Evolutionary conservation across 2,329 filamentous ascomycete genomes (phyloP), one percentile per base, ranked within the genome.

Genomic region (Fusarium euwallaceae): DNA sequence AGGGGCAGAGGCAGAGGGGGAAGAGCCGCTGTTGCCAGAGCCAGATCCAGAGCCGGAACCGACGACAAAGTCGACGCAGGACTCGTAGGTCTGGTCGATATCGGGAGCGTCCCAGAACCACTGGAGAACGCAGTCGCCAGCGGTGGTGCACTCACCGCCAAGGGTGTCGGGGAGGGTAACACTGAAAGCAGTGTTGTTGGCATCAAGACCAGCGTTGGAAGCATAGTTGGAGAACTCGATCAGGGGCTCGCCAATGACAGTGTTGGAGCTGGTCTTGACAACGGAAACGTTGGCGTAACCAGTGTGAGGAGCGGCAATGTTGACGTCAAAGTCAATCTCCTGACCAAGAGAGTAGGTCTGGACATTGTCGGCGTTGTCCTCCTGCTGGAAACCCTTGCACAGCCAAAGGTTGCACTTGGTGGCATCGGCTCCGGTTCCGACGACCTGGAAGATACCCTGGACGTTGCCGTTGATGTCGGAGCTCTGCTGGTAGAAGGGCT

Each of bases 31-130:
- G 9, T 65, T 59, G 11, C 72, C 64, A 8, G 72, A 63, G 1
- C 53, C 53, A 34, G 55, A 37, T 7, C 32, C 55, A 41, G 71
- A 56, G 22, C 41, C 65, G 12, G 71, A 61, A 29, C 67, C 66
- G 20, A 81, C 73, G 32, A 78, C 78, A 60, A 92, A 91, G 78
- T 92, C 90, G 61, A 92, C 83, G 81, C 90, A 92, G 60, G 87
- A 86, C 83, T 91, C 88, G 78, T 92, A 92, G 12, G 90, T 91
- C 85, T 92, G 90, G 67, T 88, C 77, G 70, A 89, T 87, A 64
- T 82, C 83, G 17, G 81, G 78, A 5, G 89, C 89, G 70, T 90
- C 85, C 90, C 90, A 92, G 81, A 85, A 91, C 89, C 90, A 91
- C 81, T 92, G 90, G 55, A 92, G 84, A 4, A 88, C 88, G 61